Percentiles rank a stretch among this genome's conserved stretches.
Conservation (phyloP, 257 asterid species). For the Solanum etuberosum region DNA sequence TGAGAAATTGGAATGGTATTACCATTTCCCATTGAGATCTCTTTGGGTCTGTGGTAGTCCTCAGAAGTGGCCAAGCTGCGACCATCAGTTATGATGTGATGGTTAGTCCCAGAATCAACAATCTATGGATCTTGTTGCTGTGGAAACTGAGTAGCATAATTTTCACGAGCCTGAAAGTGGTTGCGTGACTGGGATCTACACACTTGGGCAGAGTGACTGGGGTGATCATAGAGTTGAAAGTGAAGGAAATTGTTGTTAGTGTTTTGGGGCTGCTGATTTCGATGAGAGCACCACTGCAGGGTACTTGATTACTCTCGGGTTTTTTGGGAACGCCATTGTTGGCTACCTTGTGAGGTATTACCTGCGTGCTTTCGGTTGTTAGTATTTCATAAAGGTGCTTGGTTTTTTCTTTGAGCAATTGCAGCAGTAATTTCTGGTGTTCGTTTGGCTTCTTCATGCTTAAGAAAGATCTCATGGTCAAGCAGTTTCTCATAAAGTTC, state of each 20-base stretch:
- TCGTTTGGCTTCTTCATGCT: not conserved
- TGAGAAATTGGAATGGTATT: not conserved
- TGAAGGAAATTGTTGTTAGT: not conserved
- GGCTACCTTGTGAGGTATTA: too few relatives aligned
- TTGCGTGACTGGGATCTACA: not conserved
- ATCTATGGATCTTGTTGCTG: too few relatives aligned
- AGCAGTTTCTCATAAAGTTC: not conserved
- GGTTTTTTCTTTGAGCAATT: not conserved
- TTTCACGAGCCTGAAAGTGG: not conserved
- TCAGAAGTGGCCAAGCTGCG: not conserved
- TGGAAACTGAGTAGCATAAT: too few relatives aligned
- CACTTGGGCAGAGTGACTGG: not conserved
- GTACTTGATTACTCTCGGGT: not conserved
- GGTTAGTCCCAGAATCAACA: too few relatives aligned
- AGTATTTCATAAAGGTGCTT: too few relatives aligned
- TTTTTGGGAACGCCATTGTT: not conserved
- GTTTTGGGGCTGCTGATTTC: not conserved
- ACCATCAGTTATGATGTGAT: not conserved
- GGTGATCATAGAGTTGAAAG: not conserved
- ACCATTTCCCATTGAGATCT: not conserved
- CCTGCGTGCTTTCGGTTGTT: too few relatives aligned
- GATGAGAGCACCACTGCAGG: not conserved
- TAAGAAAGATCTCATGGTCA: not conserved
- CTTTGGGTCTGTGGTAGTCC: not conserved
- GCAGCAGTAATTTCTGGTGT: not conserved